Conservation (phyloP, 768 basidiomycete genomes). For the Lactarius akahatsu region DNA sequence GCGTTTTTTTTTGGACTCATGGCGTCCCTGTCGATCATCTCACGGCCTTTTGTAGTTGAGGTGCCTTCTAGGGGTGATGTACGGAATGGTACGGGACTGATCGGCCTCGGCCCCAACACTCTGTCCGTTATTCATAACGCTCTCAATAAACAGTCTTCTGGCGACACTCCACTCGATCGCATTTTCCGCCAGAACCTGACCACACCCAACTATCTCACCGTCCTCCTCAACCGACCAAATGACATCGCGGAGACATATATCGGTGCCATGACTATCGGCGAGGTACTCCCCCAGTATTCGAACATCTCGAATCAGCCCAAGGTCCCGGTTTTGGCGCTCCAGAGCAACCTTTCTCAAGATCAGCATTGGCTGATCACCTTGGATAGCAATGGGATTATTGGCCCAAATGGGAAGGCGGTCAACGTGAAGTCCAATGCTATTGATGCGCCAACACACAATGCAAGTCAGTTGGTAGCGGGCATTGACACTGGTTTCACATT, state of each 20-base stretch:
- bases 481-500: constrained; percentile 71
- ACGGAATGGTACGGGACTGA: constrained; percentile 39
- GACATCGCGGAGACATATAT: constrained; percentile 51
- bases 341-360: constrained; percentile 47
- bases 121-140: constrained; percentile 46
- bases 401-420: constrained; percentile 59
- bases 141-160: constrained; percentile 38
- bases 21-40: background rate
- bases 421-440: constrained; percentile 44
- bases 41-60: constrained; percentile 39
- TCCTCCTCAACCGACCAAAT: constrained; percentile 59
- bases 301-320: constrained; percentile 51
- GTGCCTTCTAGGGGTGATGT: constrained; percentile 36
- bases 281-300: constrained; percentile 49
- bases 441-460: constrained; percentile 65
- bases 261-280: constrained; percentile 63
- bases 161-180: constrained; percentile 57
- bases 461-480: constrained; percentile 56
- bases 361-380: constrained; percentile 68
- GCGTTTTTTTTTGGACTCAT: constrained; percentile 29
- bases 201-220: constrained; percentile 57
- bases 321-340: constrained; percentile 45
- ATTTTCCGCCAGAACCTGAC: constrained; percentile 59
- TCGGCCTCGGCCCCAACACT: constrained; percentile 60
- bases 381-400: constrained; percentile 60